Percentiles rank a stretch among this genome's conserved stretches.
Conservation (phyloP, 306 rosid species). For the Crataegus laevigata region DNA sequence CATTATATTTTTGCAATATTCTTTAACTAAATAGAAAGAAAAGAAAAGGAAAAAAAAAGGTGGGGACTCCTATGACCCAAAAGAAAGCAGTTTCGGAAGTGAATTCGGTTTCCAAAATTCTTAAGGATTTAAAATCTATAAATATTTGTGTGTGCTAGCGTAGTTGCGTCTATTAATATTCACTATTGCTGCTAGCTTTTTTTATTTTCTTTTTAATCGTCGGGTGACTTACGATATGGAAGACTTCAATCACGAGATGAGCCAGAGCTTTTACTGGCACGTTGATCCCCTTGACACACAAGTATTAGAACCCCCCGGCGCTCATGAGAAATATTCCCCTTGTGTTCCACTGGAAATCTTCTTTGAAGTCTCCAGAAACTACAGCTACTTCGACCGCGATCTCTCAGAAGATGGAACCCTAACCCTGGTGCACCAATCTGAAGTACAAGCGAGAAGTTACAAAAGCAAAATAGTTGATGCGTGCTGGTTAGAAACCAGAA, state of each 20-base stretch:
- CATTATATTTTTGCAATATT: too few species aligned
- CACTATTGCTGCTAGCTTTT: background rate
- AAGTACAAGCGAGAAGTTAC: background rate
- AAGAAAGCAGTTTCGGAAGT: too few species aligned
- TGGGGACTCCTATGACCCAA: too few species aligned
- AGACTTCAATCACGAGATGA: too few species aligned
- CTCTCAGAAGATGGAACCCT: background rate
- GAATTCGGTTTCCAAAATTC: background rate
- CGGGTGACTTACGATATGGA: too few species aligned
- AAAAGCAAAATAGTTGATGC: background rate
- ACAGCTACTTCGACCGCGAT: background rate
- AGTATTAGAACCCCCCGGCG: background rate
- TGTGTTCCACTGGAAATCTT: background rate
- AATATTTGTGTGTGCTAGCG: too few species aligned
- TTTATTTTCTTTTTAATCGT: too few species aligned
- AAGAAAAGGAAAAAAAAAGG: background rate
- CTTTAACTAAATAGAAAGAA: background rate
- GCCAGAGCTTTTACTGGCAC: too few species aligned
- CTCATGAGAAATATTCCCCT: background rate
- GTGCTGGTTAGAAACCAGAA: background rate
- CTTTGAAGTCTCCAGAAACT: background rate
- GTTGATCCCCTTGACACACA: background rate
- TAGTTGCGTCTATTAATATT: too few species aligned
- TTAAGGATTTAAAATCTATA: background rate
- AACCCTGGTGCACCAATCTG: background rate